Evolutionary conservation across 805 yeast genomes (phyloP), one percentile per base, ranked within the genome.

Genomic region (Spathaspora boniae): DNA sequence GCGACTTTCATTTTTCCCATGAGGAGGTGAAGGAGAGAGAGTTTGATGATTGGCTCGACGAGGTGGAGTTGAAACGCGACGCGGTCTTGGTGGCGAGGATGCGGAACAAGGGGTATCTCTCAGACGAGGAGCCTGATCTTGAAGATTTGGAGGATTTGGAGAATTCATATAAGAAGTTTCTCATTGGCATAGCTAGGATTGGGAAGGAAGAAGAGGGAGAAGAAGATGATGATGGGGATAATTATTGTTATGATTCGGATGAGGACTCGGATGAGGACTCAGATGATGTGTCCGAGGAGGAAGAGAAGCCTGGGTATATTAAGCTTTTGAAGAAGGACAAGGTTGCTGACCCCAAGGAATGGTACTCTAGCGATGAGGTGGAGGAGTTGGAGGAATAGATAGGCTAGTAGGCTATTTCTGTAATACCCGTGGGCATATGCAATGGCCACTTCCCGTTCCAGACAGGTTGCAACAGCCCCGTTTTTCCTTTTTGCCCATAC

Each of bases 151-250:
- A n/a, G 39, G 42, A 17, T 45, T 37, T 26, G 53, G 53, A 26
- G 53, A 48, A 24, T 43, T 48, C 45, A 53, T 49, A 8, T 51
- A 43, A 29, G 33, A 31, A 12, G 50, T 43, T n/a, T 51, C 47
- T 41, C 27, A 31, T 37, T 43, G 39, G 31, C n/a, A n/a, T n/a
- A n/a, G n/a, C n/a, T n/a, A 21, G 45, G 15, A 29, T 35, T 30
- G 41, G 33, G 17, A 36, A 32, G 7, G 42, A 36, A 9, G 42
- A 37, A 15, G 48, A 40, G 22, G 40, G 38, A 9, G 48, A 47
- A 16, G 36, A 29, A 24, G 37, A 33, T 9, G 26, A 23, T 4
- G 37, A 40, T 2, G 46, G 42, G 19, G 36, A 45, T n/a, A n/a
- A n/a, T n/a, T n/a, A n/a, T n/a, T n/a, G n/a, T n/a, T n/a, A n/a